A percentile compares a stretch with the other conserved stretches of the same genome.
Conservation (phyloP, 2,329 filamentous ascomycete genomes). For the Calonectria ilicicola region DNA sequence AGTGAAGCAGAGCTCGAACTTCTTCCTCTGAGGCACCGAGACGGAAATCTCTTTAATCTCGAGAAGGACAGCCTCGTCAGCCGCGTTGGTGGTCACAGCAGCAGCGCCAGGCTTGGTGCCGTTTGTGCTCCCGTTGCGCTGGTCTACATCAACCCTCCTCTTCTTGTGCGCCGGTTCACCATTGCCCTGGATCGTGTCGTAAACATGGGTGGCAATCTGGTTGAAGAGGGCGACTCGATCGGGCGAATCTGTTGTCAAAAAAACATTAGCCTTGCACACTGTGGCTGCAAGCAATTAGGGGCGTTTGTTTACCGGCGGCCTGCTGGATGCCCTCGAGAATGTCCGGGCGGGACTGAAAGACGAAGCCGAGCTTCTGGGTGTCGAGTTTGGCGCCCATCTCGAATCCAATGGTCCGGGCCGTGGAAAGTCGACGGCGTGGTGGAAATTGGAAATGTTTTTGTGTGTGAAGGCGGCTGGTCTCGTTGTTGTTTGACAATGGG, state of each 20-base stretch:
- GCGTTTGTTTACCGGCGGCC: conserved; percentile 60
- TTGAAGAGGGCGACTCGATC: conserved; percentile 66
- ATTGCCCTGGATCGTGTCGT: conserved; percentile 55
- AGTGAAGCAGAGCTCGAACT: conserved; percentile 74
- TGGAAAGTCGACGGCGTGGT: conserved; percentile 32
- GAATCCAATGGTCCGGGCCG: conserved; percentile 23
- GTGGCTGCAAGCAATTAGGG: conserved; percentile 30
- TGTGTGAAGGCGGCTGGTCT: conserved; percentile 1
- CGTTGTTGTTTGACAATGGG: conserved; percentile 20
- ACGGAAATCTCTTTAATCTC: conserved; percentile 76
- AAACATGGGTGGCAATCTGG: conserved; percentile 64
- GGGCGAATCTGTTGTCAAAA: conserved; percentile 59
- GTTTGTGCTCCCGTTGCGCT: conserved; percentile 39
- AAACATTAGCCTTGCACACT: conserved; percentile 22
- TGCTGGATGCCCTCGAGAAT: conserved; percentile 65
- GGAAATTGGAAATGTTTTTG: conserved; percentile 18
- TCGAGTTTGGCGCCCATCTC: conserved; percentile 61
- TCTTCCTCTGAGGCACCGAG: conserved; percentile 76
- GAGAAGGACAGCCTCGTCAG: conserved; percentile 65
- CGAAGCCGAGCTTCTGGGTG: conserved; percentile 59
- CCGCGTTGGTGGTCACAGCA: conserved; percentile 51
- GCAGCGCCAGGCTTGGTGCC: conserved; percentile 32
- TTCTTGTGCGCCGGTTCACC: conserved; percentile 64
- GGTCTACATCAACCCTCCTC: conserved; percentile 61
- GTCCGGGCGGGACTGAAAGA: conserved; percentile 69